These are phyloP conservation scores for Lichtheimia ramosa DNA, from an alignment of 371 early-diverging fungal species.

Conservation along the genomic window DNA sequence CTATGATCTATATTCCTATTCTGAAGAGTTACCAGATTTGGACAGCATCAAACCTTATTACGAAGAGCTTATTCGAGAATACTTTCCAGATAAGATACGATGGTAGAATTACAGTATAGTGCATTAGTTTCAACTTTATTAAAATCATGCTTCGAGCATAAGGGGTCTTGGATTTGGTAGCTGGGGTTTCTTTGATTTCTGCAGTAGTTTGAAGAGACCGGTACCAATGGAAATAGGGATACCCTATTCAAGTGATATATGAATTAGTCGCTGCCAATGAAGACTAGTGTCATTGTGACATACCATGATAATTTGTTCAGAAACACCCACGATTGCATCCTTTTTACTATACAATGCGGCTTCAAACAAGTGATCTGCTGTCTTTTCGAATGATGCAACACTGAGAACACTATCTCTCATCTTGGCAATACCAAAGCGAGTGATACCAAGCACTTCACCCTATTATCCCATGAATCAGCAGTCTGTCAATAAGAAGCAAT, in stretches of 20 bases:
- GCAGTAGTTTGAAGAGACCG: constrained; percentile 90
- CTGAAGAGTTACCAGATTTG: constrained; percentile 38
- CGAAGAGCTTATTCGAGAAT: constrained; percentile 47
- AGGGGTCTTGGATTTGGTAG: constrained; percentile 59
- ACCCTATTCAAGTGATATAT: constrained; percentile 54
- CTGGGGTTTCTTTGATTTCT: constrained; percentile 57
- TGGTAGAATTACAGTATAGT: constrained; percentile 34
- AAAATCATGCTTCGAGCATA: constrained; percentile 41
- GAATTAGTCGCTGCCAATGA: not conserved
- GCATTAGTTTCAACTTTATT: too few species aligned
- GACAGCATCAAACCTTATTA: constrained; percentile 47
- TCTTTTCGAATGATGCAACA: constrained; percentile 99
- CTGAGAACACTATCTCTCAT: constrained; percentile 99
- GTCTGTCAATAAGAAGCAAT: not conserved
- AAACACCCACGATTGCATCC: constrained; percentile 95
- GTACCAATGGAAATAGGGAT: constrained; percentile 98
- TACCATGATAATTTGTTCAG: constrained; percentile 98
- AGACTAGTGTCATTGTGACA: not conserved
- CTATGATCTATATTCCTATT: constrained; percentile 62
- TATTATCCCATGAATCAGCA: constrained; percentile 15
- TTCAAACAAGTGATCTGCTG: constrained; percentile 98
- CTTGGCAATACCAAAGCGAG: constrained; percentile 98
- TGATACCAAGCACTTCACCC: constrained; percentile 99
- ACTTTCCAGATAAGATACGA: constrained; percentile 48
- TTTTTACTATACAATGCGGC: constrained; percentile 93